Evolutionary conservation across 352 stramenopile genomes (phyloP), one percentile per base, ranked within the genome.

Genomic region (Pseudoperonospora humuli): DNA sequence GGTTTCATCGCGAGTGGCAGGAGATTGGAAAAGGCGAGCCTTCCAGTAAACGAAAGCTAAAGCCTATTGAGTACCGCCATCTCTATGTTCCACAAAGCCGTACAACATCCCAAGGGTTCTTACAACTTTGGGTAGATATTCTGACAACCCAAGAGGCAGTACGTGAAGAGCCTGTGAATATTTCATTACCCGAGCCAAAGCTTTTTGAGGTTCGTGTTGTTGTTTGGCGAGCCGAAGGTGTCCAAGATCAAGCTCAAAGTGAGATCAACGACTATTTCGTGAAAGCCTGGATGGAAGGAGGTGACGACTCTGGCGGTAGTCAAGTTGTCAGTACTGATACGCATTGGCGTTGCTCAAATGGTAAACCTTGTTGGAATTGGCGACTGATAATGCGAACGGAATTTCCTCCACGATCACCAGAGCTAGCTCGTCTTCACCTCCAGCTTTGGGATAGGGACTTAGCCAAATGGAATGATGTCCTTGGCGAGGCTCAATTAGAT

Each of bases 391-490:
- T 96, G 19, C 52, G 78, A 7, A 68, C 95, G 0, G 70, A 95
- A 46, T 87, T 92, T 13, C 86, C 86, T 0, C 48, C 84, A 14
- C 70, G 75, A 1, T 71, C 72, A 3, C 45, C 73, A 0, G 89
- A 96, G 43, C 77, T 96, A 38, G 81, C 72, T 1, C 80, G 91
- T 2, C 69, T 97, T 24, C 80, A 95, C 43, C 54, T 97, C 9
- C 86, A 96, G 50, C 58, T 96, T 7, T 97, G 90, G 90, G 87
- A 97, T 48, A 88, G 94, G 45, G 90, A 97, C 49, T 46, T 97
- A 5, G 50, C 95, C 29, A 96, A 96, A 52, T 96, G 77, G 75
- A 95, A 94, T 42, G 87, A 96, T 45, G 60, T 93, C 15, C 69
- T 96, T 17, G 89, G 81, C 2, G 86, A 96, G 33, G 73, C 76